phyloP scores from a whole-genome alignment of 345 rosid species.

The Hibiscus tridactylites region DNA sequence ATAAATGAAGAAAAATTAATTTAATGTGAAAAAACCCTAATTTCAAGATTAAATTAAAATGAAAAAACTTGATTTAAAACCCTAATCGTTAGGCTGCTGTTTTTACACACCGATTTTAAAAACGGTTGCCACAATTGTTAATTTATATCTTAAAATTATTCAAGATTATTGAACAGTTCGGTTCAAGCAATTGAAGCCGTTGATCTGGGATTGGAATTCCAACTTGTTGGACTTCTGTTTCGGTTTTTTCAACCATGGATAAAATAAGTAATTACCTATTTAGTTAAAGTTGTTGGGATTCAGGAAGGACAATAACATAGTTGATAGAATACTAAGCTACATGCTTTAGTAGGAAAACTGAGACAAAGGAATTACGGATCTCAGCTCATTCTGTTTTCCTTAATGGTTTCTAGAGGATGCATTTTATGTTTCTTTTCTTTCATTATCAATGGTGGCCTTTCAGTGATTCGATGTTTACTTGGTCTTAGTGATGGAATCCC shows the following conservation, averaged over 20 bases:
- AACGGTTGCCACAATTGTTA: too few species aligned
- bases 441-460: too few species aligned
- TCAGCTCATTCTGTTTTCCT: not conserved
- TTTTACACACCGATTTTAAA: too few species aligned
- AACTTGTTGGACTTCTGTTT: not conserved
- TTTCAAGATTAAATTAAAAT: too few species aligned
- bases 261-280: not conserved
- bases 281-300: not conserved
- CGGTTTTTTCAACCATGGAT: not conserved
- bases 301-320: not conserved
- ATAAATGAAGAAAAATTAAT: too few species aligned
- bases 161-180: too few species aligned
- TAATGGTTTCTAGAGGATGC: not conserved
- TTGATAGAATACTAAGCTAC: not conserved
- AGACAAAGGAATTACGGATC: not conserved
- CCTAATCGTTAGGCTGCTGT: too few species aligned
- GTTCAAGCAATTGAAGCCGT: too few species aligned
- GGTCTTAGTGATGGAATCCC: conserved; percentile 84
- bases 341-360: not conserved
- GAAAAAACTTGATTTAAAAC: too few species aligned
- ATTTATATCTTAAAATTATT: too few species aligned
- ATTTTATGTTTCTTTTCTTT: too few species aligned
- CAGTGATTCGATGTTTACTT: not conserved
- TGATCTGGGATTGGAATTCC: not conserved
- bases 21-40: too few species aligned